phyloP scores from a whole-genome alignment of 2,329 filamentous ascomycete species.

The Botrytis hyacinthi region DNA sequence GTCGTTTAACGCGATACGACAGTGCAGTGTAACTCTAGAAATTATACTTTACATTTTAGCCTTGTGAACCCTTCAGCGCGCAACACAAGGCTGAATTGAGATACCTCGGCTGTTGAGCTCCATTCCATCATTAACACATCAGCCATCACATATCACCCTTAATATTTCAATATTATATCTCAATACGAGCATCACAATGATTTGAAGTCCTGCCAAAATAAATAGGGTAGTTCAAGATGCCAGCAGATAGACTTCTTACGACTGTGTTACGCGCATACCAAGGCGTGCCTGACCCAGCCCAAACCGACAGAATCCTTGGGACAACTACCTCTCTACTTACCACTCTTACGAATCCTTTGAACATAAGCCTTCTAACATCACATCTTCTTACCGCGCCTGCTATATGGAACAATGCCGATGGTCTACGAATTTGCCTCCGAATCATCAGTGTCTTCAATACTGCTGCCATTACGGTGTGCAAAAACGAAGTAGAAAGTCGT shows the following conservation, averaged over 20 bases:
- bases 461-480: slow-evolving; percentile 42
- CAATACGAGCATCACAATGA: background rate
- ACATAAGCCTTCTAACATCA: slow-evolving; percentile 56
- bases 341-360: slow-evolving; percentile 57
- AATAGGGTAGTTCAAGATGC: slow-evolving; percentile 25
- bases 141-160: background rate
- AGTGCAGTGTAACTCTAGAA: slow-evolving; percentile 2
- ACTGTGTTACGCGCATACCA: slow-evolving; percentile 39
- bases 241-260: slow-evolving; percentile 38
- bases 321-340: slow-evolving; percentile 56
- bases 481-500: slow-evolving; percentile 38
- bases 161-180: background rate
- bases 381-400: slow-evolving; percentile 58
- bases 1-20: background rate
- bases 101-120: slow-evolving; percentile 5
- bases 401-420: slow-evolving; percentile 53
- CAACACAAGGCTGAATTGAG: slow-evolving; percentile 5
- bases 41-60: background rate
- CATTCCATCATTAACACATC: slow-evolving; percentile 8
- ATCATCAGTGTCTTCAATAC: slow-evolving; percentile 58
- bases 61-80: background rate
- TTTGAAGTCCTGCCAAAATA: background rate
- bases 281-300: slow-evolving; percentile 29
- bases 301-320: slow-evolving; percentile 42
- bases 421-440: slow-evolving; percentile 50